A percentile compares a stretch with the other conserved stretches of the same genome.
phyloP scores from a whole-genome alignment of 1,284 basidiomycete species.

The Pseudozyma tsukubaensis region DNA sequence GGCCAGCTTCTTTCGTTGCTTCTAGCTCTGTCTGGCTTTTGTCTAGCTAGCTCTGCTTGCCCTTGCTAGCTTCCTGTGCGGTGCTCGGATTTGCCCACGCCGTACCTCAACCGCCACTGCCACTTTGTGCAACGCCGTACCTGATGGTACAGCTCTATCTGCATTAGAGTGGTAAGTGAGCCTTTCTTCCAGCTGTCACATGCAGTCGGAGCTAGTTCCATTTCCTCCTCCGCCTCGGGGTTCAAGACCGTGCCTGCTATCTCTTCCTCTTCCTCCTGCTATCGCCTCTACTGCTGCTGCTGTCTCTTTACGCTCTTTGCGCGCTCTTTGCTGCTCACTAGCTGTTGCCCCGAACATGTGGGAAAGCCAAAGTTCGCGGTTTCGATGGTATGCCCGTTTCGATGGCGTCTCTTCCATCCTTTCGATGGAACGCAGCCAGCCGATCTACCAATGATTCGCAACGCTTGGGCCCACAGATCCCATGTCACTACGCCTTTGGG shows the following conservation, averaged over 20 bases:
- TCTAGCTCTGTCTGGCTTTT: neutral
- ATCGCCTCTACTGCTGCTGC: no score
- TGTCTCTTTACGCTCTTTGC: no score
- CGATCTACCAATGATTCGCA: neutral
- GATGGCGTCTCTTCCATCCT: constrained; percentile 21
- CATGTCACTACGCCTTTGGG: no score
- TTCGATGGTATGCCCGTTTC: constrained; percentile 30
- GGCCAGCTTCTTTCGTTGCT: constrained; percentile 9
- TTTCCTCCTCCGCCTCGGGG: constrained; percentile 33
- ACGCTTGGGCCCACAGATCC: no score
- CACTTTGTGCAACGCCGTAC: neutral
- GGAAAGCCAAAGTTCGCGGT: neutral
- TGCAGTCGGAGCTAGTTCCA: constrained; percentile 18
- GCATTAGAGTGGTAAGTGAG: neutral
- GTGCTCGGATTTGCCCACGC: constrained; percentile 18
- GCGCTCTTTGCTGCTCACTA: no score
- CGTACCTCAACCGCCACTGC: constrained; percentile 1
- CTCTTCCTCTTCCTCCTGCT: neutral
- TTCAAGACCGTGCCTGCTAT: constrained; percentile 1
- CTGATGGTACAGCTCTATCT: neutral
- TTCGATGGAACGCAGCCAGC: neutral
- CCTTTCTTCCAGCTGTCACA: constrained; percentile 14
- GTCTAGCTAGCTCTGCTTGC: neutral
- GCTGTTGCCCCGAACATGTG: neutral
- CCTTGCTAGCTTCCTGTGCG: constrained; percentile 6